Conservation (phyloP, 306 rosid genomes). For the Delonix regia region DNA sequence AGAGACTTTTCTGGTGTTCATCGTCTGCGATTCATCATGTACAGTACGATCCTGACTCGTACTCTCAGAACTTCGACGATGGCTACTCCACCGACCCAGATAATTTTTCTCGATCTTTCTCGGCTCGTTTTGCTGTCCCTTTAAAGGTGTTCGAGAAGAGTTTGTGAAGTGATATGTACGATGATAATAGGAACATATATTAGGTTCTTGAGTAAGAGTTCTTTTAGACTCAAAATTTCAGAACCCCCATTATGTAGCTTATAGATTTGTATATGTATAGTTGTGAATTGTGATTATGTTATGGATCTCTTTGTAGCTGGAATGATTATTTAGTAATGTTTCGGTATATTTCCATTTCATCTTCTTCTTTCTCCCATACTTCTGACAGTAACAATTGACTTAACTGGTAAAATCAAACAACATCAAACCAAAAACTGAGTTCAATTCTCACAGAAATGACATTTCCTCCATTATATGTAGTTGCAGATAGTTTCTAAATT, state of each 20-base stretch:
- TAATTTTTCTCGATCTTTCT: slow-evolving; percentile 57
- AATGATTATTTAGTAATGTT: not conserved
- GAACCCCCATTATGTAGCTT: not conserved
- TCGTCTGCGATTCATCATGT: slow-evolving; percentile 31
- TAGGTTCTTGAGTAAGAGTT: slow-evolving; percentile 7
- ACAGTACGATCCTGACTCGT: slow-evolving; percentile 59
- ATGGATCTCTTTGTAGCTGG: not conserved
- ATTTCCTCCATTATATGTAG: not conserved
- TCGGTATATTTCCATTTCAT: not conserved
- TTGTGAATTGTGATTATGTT: not conserved
- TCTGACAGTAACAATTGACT: not conserved
- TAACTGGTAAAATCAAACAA: not conserved
- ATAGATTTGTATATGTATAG: not conserved
- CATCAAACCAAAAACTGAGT: not conserved
- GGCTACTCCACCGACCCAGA: slow-evolving; percentile 61
- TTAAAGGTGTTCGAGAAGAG: slow-evolving; percentile 30
- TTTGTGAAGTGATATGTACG: not conserved
- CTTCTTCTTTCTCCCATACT: not conserved
- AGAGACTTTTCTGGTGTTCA: slow-evolving; percentile 39
- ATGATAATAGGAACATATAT: not conserved
- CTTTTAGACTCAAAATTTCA: not conserved
- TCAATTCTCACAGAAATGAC: not conserved
- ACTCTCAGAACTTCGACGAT: slow-evolving; percentile 69
- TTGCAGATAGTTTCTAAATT: not conserved
- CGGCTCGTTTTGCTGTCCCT: slow-evolving; percentile 68